Percentiles rank a stretch among this genome's conserved stretches.
These are phyloP conservation scores for Citrus medica DNA, from an alignment of 345 rosid genomes.

Conservation along the genomic window DNA sequence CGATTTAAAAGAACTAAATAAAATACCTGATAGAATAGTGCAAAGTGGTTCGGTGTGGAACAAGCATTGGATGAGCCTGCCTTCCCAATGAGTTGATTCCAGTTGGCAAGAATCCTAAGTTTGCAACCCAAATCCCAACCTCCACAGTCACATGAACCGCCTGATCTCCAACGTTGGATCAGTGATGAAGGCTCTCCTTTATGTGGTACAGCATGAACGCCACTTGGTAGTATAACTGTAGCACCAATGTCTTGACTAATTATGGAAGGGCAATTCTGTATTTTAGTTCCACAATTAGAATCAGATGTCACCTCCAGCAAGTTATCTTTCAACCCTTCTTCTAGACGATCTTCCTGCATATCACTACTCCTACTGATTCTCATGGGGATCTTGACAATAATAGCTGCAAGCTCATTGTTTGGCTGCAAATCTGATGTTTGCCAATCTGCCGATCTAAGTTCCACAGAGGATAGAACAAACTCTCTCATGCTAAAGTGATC, in stretches of 20 bases:
- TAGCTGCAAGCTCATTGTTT: constrained; percentile 82
- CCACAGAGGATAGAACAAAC: constrained; percentile 62
- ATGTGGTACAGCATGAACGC: constrained; percentile 74
- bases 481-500: constrained; percentile 49
- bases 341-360: constrained; percentile 5
- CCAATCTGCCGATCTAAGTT: constrained; percentile 36
- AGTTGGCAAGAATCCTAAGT: constrained; percentile 57
- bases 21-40: constrained; percentile 63
- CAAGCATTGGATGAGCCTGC: constrained; percentile 32
- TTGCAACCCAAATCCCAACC: constrained; percentile 97
- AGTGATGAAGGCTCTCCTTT: constrained; percentile 86
- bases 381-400: constrained; percentile 60
- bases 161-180: constrained; percentile 87
- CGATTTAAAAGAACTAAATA: background rate
- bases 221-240: constrained; percentile 87
- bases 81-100: constrained; percentile 27
- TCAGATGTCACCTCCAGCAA: constrained; percentile 11
- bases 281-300: constrained; percentile 16
- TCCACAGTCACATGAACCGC: constrained; percentile 96
- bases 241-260: constrained; percentile 35
- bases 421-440: constrained; percentile 50
- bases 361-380: constrained; percentile 18
- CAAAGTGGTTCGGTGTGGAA: constrained; percentile 39
- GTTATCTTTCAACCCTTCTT: constrained; percentile 21
- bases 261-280: constrained; percentile 13